phyloP scores from a whole-genome alignment of 2,329 filamentous ascomycete genomes.

The Fusarium floridanum region DNA sequence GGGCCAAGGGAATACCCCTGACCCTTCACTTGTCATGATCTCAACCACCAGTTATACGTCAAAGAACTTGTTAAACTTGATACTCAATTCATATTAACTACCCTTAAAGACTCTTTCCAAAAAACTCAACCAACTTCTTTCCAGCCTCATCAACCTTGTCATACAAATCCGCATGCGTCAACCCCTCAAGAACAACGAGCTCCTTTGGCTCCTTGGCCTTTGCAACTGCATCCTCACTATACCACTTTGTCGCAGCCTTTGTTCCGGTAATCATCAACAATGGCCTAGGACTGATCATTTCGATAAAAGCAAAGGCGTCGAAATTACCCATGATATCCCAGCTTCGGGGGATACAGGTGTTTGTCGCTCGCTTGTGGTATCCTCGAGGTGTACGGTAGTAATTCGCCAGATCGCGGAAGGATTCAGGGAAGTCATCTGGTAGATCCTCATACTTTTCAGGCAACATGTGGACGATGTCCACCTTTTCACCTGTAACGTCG shows the following conservation, averaged over 20 bases:
- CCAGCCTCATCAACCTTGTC: conserved; percentile 29
- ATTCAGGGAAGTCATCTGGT: neutral
- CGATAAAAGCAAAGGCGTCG: neutral
- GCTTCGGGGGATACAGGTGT: neutral
- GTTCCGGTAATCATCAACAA: neutral
- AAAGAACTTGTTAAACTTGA: neutral
- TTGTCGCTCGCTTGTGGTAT: neutral
- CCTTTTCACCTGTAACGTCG: neutral
- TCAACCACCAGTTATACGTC: neutral
- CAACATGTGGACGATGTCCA: neutral
- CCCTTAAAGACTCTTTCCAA: conserved; percentile 11
- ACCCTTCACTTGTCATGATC: neutral
- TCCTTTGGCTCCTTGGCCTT: conserved; percentile 35
- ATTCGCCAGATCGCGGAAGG: neutral
- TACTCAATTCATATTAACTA: neutral
- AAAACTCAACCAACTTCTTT: conserved; percentile 25
- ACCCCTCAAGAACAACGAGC: conserved; percentile 28
- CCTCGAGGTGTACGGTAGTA: neutral
- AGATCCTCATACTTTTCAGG: neutral
- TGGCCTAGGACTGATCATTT: neutral
- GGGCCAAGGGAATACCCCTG: neutral
- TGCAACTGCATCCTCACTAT: conserved; percentile 20
- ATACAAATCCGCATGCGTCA: conserved; percentile 33
- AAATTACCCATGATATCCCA: neutral
- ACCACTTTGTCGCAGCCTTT: neutral